Evolutionary conservation across 2,329 filamentous ascomycete species (phyloP).

Genomic region (Colletotrichum horii): DNA sequence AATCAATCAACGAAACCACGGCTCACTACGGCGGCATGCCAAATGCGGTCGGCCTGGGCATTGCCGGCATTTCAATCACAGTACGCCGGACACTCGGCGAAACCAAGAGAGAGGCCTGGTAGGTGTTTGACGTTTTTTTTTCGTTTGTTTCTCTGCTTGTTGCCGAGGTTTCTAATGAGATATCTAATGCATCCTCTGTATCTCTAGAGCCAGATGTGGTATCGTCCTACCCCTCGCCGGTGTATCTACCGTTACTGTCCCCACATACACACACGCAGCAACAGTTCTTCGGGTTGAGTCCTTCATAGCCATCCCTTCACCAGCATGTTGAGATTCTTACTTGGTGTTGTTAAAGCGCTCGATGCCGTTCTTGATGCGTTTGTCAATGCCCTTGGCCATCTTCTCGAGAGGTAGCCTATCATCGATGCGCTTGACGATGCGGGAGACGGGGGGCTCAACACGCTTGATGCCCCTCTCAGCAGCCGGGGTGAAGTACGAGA

Average conservation of each 20-base stretch:
- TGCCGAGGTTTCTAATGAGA: background rate
- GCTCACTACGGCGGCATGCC: background rate
- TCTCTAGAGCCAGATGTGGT: slow-evolving; percentile 7
- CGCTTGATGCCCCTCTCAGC: slow-evolving; percentile 55
- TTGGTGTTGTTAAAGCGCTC: slow-evolving; percentile 31
- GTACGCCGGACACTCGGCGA: background rate
- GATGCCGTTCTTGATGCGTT: slow-evolving; percentile 52
- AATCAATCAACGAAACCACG: background rate
- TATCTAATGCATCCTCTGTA: slow-evolving; percentile 10
- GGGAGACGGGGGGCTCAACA: slow-evolving; percentile 52
- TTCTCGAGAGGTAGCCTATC: slow-evolving; percentile 53
- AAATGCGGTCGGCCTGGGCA: background rate
- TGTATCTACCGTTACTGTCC: background rate
- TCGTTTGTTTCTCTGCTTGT: background rate
- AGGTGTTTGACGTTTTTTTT: background rate
- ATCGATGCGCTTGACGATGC: slow-evolving; percentile 50
- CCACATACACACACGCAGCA: background rate
- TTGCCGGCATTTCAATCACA: background rate
- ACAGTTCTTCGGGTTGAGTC: background rate
- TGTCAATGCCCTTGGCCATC: slow-evolving; percentile 54
- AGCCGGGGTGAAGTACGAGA: slow-evolving; percentile 56
- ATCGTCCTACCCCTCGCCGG: background rate
- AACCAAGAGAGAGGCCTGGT: background rate
- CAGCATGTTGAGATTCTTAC: background rate
- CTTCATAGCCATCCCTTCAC: background rate